Evolutionary conservation across 768 basidiomycete genomes (phyloP).

Genomic region (Boletus sp.): DNA sequence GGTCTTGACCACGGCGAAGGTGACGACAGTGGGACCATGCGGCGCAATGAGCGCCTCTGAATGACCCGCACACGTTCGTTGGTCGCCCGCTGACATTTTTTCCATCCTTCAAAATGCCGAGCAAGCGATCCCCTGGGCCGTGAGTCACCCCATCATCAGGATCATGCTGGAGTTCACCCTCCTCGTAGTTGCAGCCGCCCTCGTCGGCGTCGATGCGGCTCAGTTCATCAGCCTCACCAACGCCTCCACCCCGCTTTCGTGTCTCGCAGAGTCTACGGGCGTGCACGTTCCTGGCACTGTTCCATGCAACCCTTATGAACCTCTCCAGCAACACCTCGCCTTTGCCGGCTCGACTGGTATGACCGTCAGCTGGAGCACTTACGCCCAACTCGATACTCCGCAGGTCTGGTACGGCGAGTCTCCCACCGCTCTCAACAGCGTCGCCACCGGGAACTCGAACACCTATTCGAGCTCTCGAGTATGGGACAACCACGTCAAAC

Average conservation of each 20-base stretch:
- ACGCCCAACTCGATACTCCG: constrained; percentile 16
- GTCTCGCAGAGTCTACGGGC: constrained; percentile 27
- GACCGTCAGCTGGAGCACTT: constrained; percentile 28
- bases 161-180: constrained; percentile 13
- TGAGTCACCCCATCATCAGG: not conserved
- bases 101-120: constrained; percentile 1
- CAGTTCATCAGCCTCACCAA: constrained; percentile 19
- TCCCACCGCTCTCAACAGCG: constrained; percentile 15
- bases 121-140: not conserved
- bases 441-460: constrained; percentile 19
- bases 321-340: constrained; percentile 26
- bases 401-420: constrained; percentile 26
- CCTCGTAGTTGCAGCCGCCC: not conserved
- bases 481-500: constrained; percentile 28
- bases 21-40: not conserved
- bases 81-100: not conserved
- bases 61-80: constrained; percentile 5
- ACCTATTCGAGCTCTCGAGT: constrained; percentile 27
- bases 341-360: constrained; percentile 25
- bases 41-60: not conserved
- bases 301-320: constrained; percentile 28
- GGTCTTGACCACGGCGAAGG: not conserved
- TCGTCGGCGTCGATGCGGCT: constrained; percentile 14
- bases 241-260: constrained; percentile 13
- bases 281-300: constrained; percentile 27